A percentile compares a stretch with the other conserved stretches of the same genome.
Conservation (phyloP, 805 yeast species). For the Kodamaea sagamina region DNA sequence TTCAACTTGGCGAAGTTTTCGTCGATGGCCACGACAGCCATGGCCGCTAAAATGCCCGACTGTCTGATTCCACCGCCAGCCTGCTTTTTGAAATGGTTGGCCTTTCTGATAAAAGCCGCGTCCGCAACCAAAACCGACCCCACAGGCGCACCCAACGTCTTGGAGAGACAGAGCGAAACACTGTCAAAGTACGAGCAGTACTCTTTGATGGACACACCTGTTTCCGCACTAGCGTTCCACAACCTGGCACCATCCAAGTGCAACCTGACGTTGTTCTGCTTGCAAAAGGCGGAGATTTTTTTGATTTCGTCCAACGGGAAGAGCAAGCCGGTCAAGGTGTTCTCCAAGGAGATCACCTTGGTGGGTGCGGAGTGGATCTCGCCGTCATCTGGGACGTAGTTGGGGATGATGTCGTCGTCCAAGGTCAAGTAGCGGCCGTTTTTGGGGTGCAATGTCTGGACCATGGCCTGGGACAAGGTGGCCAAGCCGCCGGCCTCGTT, state of each 20-base stretch:
- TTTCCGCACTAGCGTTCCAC: constrained; percentile 45
- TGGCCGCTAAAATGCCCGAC: constrained; percentile 40
- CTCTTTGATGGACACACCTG: constrained; percentile 41
- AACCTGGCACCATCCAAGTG: constrained; percentile 48
- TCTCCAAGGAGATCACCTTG: constrained; percentile 44
- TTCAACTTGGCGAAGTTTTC: constrained; percentile 37
- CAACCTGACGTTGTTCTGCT: constrained; percentile 33
- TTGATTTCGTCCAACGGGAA: constrained; percentile 42
- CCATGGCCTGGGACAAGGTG: constrained; percentile 45
- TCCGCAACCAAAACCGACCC: constrained; percentile 43
- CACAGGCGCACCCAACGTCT: constrained; percentile 46
- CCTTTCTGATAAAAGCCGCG: constrained; percentile 35
- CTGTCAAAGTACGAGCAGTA: constrained; percentile 43
- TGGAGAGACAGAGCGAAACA: constrained; percentile 45
- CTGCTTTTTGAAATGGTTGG: constrained; percentile 48
- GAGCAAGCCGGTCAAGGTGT: constrained; percentile 45
- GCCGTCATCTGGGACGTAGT: constrained; percentile 44
- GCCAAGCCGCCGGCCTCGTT: constrained; percentile 48
- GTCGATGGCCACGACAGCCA: constrained; percentile 45
- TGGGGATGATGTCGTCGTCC: constrained; percentile 39
- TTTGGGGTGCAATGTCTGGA: constrained; percentile 37
- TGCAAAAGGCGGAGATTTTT: constrained; percentile 37
- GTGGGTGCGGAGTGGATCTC: constrained; percentile 49
- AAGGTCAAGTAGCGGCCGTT: constrained; percentile 39
- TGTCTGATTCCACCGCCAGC: constrained; percentile 49